phyloP scores from a whole-genome alignment of 1,139 yeast genomes.

The Meyerozyma guilliermondii region DNA sequence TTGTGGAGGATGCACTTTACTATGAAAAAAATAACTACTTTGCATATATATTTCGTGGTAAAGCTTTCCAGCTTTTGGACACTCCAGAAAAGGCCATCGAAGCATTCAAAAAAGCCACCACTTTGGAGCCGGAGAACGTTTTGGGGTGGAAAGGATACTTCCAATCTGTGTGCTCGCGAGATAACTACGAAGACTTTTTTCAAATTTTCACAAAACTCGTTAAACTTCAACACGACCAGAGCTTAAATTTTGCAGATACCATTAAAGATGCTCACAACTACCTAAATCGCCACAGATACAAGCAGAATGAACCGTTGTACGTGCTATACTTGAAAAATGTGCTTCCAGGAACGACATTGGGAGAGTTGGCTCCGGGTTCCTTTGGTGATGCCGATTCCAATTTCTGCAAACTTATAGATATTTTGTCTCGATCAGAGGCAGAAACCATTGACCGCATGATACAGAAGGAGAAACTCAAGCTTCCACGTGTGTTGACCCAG shows the following conservation, averaged over 20 bases:
- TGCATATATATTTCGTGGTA: slow-evolving; percentile 63
- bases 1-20: slow-evolving; percentile 47
- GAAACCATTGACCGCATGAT: slow-evolving; percentile 21
- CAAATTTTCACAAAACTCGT: slow-evolving; percentile 28
- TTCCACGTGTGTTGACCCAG: slow-evolving; percentile 28
- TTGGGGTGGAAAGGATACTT: slow-evolving; percentile 82
- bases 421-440: slow-evolving; percentile 38
- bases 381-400: slow-evolving; percentile 48
- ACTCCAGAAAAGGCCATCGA: slow-evolving; percentile 39
- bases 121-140: slow-evolving; percentile 48
- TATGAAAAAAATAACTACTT: slow-evolving; percentile 55
- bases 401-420: slow-evolving; percentile 44
- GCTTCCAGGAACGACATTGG: slow-evolving; percentile 61
- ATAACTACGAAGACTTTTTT: slow-evolving; percentile 45
- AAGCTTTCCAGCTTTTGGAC: slow-evolving; percentile 44
- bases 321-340: slow-evolving; percentile 48
- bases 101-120: slow-evolving; percentile 53
- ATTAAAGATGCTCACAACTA: slow-evolving; percentile 44
- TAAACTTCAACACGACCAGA: slow-evolving; percentile 24
- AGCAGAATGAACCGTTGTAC: slow-evolving; percentile 25
- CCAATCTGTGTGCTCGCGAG: slow-evolving; percentile 22
- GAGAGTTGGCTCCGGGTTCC: slow-evolving; percentile 46
- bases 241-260: slow-evolving; percentile 39
- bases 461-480: slow-evolving; percentile 35
- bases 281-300: slow-evolving; percentile 30